Conservation (phyloP, 75 land plant genomes). For the Selaginella tamariscina region DNA sequence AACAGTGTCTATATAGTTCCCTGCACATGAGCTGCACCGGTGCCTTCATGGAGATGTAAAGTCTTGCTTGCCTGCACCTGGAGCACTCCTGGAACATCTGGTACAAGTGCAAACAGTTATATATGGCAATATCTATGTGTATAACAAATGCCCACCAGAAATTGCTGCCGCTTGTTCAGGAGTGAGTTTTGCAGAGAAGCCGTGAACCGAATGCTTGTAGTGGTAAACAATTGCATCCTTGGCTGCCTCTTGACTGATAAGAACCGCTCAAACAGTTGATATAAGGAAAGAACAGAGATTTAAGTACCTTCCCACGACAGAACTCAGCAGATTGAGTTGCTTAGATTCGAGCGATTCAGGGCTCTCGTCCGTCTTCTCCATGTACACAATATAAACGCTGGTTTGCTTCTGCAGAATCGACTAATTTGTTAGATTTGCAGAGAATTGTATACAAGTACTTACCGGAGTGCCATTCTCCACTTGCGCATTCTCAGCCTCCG, state of each 20-base stretch:
- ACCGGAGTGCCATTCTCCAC: too few relatives aligned
- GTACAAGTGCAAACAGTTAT: background rate
- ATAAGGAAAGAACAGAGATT: too few relatives aligned
- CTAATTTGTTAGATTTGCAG: too few relatives aligned
- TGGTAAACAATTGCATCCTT: conserved; percentile 52
- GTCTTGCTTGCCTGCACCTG: background rate
- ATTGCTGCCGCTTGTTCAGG: conserved; percentile 46
- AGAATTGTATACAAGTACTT: too few relatives aligned
- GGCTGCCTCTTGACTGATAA: conserved; percentile 56
- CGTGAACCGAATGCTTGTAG: conserved; percentile 55
- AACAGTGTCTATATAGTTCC: too few relatives aligned
- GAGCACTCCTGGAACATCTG: background rate
- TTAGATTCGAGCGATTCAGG: background rate
- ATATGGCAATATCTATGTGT: background rate
- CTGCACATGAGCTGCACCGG: background rate
- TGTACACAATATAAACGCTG: background rate
- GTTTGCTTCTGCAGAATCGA: background rate
- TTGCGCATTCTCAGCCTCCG: too few relatives aligned
- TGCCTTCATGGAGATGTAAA: background rate
- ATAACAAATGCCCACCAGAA: conserved; percentile 27
- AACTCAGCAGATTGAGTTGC: background rate
- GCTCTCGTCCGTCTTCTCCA: background rate
- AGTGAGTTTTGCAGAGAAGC: conserved; percentile 82
- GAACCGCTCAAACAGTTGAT: too few relatives aligned
- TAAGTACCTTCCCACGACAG: background rate